Evolutionary conservation across 2,329 filamentous ascomycete species (phyloP).

Genomic region (Colletotrichum spaethianum): DNA sequence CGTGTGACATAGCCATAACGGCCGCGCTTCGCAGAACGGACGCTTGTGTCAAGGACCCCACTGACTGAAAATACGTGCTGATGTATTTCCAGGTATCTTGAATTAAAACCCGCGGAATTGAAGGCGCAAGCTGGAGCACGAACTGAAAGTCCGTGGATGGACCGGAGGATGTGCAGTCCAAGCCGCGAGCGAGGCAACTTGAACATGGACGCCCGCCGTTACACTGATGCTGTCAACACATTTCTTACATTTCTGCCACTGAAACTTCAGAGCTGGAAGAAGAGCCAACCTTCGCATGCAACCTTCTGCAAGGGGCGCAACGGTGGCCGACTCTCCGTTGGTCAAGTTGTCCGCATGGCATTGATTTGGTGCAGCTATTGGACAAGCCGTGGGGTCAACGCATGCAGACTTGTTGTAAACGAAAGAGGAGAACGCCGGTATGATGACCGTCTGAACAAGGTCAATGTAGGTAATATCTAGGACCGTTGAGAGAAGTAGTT

Average conservation of each 20-base stretch:
- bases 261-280: accelerated
- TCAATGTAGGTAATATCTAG: not conserved
- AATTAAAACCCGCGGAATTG: not conserved
- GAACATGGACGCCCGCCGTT: constrained; percentile 24
- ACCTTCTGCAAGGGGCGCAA: constrained; percentile 16
- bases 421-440: no score
- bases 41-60: constrained; percentile 7
- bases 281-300: not conserved
- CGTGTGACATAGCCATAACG: constrained; percentile 14
- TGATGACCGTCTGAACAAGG: not conserved
- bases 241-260: not conserved
- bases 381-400: no score
- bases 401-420: not conserved
- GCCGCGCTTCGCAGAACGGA: not conserved
- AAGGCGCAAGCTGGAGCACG: not conserved
- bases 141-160: constrained; percentile 5
- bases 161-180: not conserved
- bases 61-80: constrained; percentile 14
- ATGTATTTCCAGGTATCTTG: constrained; percentile 26
- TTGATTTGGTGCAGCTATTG: not conserved
- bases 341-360: constrained; percentile 36
- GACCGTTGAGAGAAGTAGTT: not conserved
- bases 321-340: constrained; percentile 18
- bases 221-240: not conserved
- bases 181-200: constrained; percentile 3